Evolutionary conservation across 208 protist genomes (phyloP), one percentile per base, ranked within the genome.

Genomic region (Leishmania mexicana): DNA sequence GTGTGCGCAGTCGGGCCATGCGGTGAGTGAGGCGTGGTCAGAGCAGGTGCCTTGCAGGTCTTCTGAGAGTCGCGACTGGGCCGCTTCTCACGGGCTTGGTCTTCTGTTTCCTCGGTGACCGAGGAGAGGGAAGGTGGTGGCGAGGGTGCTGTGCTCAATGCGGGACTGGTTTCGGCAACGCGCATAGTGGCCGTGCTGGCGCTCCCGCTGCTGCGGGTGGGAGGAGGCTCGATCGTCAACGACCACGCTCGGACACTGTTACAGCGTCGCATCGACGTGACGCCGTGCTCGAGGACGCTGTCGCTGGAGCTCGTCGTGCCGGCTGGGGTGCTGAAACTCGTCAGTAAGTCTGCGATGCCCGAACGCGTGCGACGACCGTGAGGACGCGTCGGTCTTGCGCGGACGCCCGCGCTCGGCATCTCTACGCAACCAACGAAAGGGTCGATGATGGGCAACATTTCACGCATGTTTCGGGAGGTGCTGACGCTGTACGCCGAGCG

Each of bases 221-320:
- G 60, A 47, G 28, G 57, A 42, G 54, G 28, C 38, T 67, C 40
- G 2, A 67, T 21, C 35, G 10, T 53, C 35, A 24, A 35, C 10
- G 75, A 51, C 35, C n/a, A 60, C 8, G 7, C 58, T 71, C 15
- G 68, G 0, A 60, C 40, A 8, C 70, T 73, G 42, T 0, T n/a
- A 28, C 60, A 51, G 28, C 51, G 64, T 7, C 8, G 54, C 19
- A 19, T 21, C 8, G 1, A 3, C 11, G 57, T 11, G 7, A 45
- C 53, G 38, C 72, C 10, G 72, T 24, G 10, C 51, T 28, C 15
- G 72, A 42, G 45, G 51, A 42, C 31, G 51, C 47, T 67, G 54
- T 68, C 75, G 38, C 57, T 68, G 75, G 57, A 67, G 75, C 40
- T 65, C 42, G 40, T 38, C 24, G 75, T 78, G 35, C 57, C 75